Percentiles rank a stretch among this genome's conserved stretches.
Evolutionary conservation across 306 rosid species (phyloP).

Genomic region (Dryas alaskensis): DNA sequence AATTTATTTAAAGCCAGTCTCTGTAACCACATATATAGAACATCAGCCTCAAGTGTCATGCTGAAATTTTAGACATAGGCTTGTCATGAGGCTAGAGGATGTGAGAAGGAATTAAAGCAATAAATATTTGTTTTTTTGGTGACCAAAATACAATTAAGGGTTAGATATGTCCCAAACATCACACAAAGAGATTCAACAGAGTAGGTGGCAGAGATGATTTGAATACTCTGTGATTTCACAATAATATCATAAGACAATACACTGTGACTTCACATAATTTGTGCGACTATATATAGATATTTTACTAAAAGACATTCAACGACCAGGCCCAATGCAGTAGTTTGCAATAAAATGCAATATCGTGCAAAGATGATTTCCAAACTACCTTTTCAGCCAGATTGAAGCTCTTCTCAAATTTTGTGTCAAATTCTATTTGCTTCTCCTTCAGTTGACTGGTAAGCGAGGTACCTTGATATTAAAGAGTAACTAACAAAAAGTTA

Average conservation of each 20-base stretch:
- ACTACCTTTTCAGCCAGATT: constrained; percentile 65
- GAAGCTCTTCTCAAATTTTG: constrained; percentile 64
- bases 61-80: background rate
- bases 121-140: background rate
- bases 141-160: background rate
- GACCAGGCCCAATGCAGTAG: background rate
- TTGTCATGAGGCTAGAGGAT: background rate
- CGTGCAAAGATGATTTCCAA: background rate
- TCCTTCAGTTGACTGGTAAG: constrained; percentile 65
- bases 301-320: background rate
- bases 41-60: background rate
- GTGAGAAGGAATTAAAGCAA: background rate
- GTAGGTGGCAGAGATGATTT: background rate
- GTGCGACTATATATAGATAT: background rate
- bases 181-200: background rate
- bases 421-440: constrained; percentile 77
- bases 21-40: background rate
- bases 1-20: background rate
- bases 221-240: too few species aligned
- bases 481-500: constrained; percentile 11
- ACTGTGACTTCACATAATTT: background rate
- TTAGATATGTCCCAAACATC: background rate
- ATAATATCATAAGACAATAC: background rate
- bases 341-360: constrained; percentile 4
- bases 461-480: constrained; percentile 50